These are phyloP conservation scores for Dothideomycetes sp. DNA, from an alignment of 2,329 filamentous ascomycete species.

Conservation along the genomic window DNA sequence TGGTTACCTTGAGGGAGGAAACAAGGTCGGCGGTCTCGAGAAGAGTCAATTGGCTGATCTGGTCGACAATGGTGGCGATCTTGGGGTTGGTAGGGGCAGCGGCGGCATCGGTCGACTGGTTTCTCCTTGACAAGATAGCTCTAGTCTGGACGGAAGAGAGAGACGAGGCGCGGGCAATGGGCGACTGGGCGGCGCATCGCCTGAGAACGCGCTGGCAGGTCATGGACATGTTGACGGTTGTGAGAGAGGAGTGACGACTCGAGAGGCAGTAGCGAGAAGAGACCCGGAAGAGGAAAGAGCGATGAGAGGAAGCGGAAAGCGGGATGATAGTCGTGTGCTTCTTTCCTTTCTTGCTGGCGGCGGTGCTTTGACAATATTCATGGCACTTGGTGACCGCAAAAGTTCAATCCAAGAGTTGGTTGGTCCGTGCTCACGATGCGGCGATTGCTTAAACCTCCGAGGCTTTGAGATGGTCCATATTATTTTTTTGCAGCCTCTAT, in stretches of 20 bases:
- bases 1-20: slow-evolving; percentile 78
- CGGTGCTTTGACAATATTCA: too few relatives aligned
- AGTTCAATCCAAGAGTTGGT: background rate
- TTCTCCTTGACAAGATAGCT: slow-evolving; percentile 49
- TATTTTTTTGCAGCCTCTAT: slow-evolving; percentile 2
- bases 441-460: slow-evolving; percentile 12
- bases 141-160: slow-evolving; percentile 10
- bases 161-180: slow-evolving; percentile 10
- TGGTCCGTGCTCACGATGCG: slow-evolving; percentile 9
- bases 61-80: slow-evolving; percentile 89
- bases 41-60: slow-evolving; percentile 96
- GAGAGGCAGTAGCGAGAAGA: slow-evolving; percentile 7
- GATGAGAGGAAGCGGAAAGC: background rate
- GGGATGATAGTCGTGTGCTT: background rate
- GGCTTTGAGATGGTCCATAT: too few relatives aligned
- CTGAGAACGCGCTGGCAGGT: slow-evolving; percentile 35
- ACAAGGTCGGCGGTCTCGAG: slow-evolving; percentile 96
- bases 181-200: slow-evolving; percentile 31
- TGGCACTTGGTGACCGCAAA: too few relatives aligned
- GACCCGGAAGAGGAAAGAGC: slow-evolving; percentile 13
- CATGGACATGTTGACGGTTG: slow-evolving; percentile 32
- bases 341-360: background rate
- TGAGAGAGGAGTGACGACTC: slow-evolving; percentile 6
- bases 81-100: slow-evolving; percentile 61
- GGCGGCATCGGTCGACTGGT: slow-evolving; percentile 69